Conservation (phyloP, 495 filamentous ascomycete species). For the Penicillium manginii region DNA sequence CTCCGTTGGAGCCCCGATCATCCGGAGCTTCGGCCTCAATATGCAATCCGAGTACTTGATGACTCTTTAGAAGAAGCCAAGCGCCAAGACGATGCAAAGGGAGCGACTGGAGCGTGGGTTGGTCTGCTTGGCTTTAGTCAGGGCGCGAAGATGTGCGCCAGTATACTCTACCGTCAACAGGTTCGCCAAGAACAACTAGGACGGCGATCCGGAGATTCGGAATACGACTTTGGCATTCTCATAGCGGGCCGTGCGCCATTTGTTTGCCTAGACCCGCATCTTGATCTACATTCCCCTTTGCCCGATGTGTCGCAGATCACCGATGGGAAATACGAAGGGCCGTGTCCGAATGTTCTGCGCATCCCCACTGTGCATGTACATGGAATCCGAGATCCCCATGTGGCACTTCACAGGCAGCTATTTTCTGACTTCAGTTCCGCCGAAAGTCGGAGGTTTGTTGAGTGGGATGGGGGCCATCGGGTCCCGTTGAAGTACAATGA, state of each 20-base stretch:
- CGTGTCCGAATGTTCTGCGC: background rate
- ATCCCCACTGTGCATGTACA: slow-evolving; percentile 13
- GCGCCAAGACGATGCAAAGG: slow-evolving; percentile 40
- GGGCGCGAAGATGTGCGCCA: slow-evolving; percentile 63
- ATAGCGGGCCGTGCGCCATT: slow-evolving; percentile 61
- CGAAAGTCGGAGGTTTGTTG: slow-evolving; percentile 1
- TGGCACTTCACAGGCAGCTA: slow-evolving; percentile 1
- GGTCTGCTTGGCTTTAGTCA: slow-evolving; percentile 59
- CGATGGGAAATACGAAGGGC: background rate
- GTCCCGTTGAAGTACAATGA: slow-evolving; percentile 9
- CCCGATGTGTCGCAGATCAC: background rate
- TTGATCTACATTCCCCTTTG: background rate
- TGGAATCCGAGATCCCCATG: slow-evolving; percentile 3
- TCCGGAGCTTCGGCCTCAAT: slow-evolving; percentile 3
- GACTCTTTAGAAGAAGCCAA: slow-evolving; percentile 16
- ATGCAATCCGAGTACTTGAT: slow-evolving; percentile 10
- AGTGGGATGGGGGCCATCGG: slow-evolving; percentile 13
- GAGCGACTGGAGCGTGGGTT: slow-evolving; percentile 59
- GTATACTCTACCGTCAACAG: slow-evolving; percentile 36
- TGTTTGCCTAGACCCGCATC: slow-evolving; percentile 43
- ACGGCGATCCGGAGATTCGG: slow-evolving; percentile 5
- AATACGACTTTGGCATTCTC: slow-evolving; percentile 39
- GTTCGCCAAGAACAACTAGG: background rate
- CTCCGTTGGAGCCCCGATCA: slow-evolving; percentile 47
- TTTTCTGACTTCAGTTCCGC: background rate